phyloP scores from a whole-genome alignment of 306 rosid species.

The barrel medic (Medicago truncatula) region MtrunA17r5.0-ANR NC_053048.1:7195001-7195500 shows the following conservation, averaged over 20 bases:
- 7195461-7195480: conserved; percentile 49
- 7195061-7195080: no score
- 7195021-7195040: no score
- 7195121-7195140: conserved; percentile 17
- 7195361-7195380: neutral
- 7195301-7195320: neutral
- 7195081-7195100: no score
- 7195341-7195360: neutral
- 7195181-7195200: neutral
- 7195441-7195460: conserved; percentile 57
- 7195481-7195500: conserved; percentile 49
- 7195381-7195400: neutral
- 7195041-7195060: no score
- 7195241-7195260: neutral
- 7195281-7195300: neutral
- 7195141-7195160: conserved; percentile 15
- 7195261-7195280: neutral
- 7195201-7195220: neutral
- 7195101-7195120: neutral
- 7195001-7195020: no score
- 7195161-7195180: neutral
- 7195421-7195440: conserved; percentile 83
- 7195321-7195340: neutral
- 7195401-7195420: neutral
- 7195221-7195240: neutral